These are phyloP conservation scores for Boletus bicolor DNA, from an alignment of 768 basidiomycete genomes.

Conservation along the genomic window DNA sequence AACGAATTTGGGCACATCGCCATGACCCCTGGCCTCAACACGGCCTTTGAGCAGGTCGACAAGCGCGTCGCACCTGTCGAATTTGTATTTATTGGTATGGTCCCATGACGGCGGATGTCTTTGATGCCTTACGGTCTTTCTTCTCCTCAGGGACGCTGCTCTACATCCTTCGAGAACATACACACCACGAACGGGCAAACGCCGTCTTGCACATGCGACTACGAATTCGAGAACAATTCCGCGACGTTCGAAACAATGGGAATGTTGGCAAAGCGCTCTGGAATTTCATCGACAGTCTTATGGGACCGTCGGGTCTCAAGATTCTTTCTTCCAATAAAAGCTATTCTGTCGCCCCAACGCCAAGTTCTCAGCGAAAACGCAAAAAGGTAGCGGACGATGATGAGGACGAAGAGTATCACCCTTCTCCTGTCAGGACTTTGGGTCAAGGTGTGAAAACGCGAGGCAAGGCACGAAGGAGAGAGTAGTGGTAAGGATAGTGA, in stretches of 20 bases:
- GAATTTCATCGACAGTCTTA: constrained; percentile 46
- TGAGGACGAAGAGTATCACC: constrained; percentile 48
- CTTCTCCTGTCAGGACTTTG: constrained; percentile 41
- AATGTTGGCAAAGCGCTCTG: constrained; percentile 55
- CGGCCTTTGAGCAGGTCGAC: constrained; percentile 50
- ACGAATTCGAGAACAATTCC: constrained; percentile 51
- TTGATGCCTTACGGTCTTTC: not conserved
- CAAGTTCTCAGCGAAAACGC: constrained; percentile 30
- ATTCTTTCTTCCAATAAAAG: constrained; percentile 28
- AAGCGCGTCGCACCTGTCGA: constrained; percentile 70
- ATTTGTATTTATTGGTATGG: constrained; percentile 76
- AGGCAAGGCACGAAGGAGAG: constrained; percentile 32
- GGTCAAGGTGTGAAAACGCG: constrained; percentile 41
- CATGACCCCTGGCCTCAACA: constrained; percentile 34
- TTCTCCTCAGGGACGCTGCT: constrained; percentile 59
- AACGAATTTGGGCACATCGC: constrained; percentile 55
- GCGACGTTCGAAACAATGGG: constrained; percentile 64
- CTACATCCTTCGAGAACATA: constrained; percentile 45
- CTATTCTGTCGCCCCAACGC: not conserved
- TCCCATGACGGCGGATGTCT: not conserved
- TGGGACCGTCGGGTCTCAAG: constrained; percentile 32
- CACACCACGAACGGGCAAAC: constrained; percentile 46
- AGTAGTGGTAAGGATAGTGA: not conserved
- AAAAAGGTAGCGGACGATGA: constrained; percentile 24
- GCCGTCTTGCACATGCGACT: constrained; percentile 57